phyloP scores from a whole-genome alignment of 2,329 filamentous ascomycete genomes.

The Alternaria angustiovoidea region DNA sequence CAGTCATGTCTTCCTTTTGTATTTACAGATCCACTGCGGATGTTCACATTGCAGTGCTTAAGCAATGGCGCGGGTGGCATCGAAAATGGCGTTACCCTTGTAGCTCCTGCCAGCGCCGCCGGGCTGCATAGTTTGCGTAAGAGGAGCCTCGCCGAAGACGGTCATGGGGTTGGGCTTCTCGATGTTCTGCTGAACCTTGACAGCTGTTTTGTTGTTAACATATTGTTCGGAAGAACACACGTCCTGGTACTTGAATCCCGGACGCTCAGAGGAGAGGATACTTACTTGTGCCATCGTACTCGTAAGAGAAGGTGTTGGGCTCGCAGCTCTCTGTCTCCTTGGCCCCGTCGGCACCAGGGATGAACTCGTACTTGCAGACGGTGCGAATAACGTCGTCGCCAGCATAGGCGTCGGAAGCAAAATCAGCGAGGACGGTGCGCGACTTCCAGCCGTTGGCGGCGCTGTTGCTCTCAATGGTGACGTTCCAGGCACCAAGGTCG shows the following conservation, averaged over 20 bases:
- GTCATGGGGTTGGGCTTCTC: slow-evolving; percentile 16
- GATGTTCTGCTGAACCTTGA: slow-evolving; percentile 19
- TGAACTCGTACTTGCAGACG: slow-evolving; percentile 3
- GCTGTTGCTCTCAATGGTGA: neutral
- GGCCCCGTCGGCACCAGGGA: neutral
- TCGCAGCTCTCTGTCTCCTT: neutral
- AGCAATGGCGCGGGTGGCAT: slow-evolving; percentile 19
- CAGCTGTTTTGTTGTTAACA: slow-evolving; percentile 6
- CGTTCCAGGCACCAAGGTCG: neutral
- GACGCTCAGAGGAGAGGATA: neutral
- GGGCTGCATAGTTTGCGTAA: neutral
- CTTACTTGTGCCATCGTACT: slow-evolving; percentile 18
- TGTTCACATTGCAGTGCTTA: neutral
- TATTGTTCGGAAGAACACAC: neutral
- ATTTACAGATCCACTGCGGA: accelerated
- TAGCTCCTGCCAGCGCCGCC: neutral
- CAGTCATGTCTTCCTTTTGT: neutral
- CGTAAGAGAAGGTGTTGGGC: slow-evolving; percentile 10
- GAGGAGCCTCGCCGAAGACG: slow-evolving; percentile 17
- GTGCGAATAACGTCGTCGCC: slow-evolving; percentile 8
- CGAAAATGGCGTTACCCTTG: slow-evolving; percentile 8
- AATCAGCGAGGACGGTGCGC: slow-evolving; percentile 11
- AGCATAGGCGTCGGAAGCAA: slow-evolving; percentile 13
- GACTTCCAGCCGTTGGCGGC: neutral
- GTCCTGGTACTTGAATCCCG: neutral